These are phyloP conservation scores for Trichomonascus vanleenenianus DNA, from an alignment of 805 yeast species.

Conservation along the genomic window DNA sequence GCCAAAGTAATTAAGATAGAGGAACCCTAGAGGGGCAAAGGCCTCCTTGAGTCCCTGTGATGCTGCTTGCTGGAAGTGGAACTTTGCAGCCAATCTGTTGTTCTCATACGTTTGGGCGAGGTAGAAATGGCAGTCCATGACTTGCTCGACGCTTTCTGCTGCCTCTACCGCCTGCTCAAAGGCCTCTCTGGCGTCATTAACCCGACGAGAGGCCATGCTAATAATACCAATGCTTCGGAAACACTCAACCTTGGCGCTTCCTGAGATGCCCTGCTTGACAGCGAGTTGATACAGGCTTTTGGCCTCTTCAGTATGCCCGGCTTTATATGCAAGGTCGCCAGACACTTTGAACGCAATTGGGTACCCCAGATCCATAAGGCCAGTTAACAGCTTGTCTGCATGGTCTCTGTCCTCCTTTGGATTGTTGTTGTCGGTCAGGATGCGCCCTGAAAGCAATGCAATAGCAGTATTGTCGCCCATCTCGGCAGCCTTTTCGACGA, in stretches of 20 bases:
- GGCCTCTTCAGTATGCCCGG: conserved; percentile 46
- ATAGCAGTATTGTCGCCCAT: conserved; percentile 77
- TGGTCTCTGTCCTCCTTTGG: conserved; percentile 48
- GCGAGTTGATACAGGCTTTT: conserved; percentile 48
- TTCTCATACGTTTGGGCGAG: conserved; percentile 63
- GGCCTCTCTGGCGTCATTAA: conserved; percentile 44
- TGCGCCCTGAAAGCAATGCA: conserved; percentile 52
- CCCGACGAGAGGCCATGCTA: conserved; percentile 45
- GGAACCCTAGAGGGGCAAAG: conserved; percentile 66
- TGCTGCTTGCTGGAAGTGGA: conserved; percentile 72
- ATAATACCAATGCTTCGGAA: conserved; percentile 53
- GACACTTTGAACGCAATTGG: conserved; percentile 70
- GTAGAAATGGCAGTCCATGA: conserved; percentile 68
- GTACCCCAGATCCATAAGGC: conserved; percentile 52
- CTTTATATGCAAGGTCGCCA: conserved; percentile 63
- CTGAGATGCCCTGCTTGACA: conserved; percentile 36
- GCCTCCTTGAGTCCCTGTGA: conserved; percentile 70
- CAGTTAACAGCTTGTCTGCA: conserved; percentile 54
- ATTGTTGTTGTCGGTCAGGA: conserved; percentile 28
- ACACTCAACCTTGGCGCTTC: conserved; percentile 48
- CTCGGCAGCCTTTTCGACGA: conserved; percentile 81
- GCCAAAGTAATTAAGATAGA: conserved; percentile 72
- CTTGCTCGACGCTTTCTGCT: conserved; percentile 44
- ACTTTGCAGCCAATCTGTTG: conserved; percentile 52
- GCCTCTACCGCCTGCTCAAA: conserved; percentile 54